phyloP scores from a whole-genome alignment of 176 grass and related monocot species.

The Bonia amplexicaulis region DNA sequence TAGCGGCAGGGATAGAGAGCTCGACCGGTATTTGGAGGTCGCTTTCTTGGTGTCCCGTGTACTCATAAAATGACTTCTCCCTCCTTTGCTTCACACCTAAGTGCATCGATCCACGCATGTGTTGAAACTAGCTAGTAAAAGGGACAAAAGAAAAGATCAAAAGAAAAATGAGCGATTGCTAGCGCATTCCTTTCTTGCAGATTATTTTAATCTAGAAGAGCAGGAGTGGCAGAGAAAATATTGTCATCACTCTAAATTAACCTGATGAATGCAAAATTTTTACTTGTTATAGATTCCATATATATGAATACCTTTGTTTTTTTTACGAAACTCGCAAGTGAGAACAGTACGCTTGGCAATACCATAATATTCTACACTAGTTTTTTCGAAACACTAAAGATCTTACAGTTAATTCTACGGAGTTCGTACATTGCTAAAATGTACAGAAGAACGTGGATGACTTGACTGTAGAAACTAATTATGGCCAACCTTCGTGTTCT shows the following conservation, averaged over 20 bases:
- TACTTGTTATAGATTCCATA: background rate
- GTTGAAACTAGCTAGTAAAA: too few relatives aligned
- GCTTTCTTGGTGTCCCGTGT: background rate
- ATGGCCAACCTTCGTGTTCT: background rate
- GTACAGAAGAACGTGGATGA: background rate
- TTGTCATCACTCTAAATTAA: background rate
- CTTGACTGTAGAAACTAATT: background rate
- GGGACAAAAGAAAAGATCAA: background rate
- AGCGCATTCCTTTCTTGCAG: background rate
- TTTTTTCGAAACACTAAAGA: background rate
- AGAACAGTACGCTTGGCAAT: background rate
- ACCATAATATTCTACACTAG: background rate
- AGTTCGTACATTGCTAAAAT: background rate
- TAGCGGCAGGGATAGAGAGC: background rate
- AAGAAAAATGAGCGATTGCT: background rate
- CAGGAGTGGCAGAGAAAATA: background rate
- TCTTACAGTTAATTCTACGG: background rate
- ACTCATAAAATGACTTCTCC: background rate
- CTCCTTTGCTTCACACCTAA: background rate
- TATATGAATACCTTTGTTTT: background rate
- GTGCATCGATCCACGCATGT: background rate
- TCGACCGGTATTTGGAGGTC: background rate
- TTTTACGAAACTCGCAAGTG: background rate
- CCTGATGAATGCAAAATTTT: background rate
- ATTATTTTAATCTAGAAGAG: background rate